phyloP scores from a whole-genome alignment of 345 rosid species.

The Reutealis trisperma region DNA sequence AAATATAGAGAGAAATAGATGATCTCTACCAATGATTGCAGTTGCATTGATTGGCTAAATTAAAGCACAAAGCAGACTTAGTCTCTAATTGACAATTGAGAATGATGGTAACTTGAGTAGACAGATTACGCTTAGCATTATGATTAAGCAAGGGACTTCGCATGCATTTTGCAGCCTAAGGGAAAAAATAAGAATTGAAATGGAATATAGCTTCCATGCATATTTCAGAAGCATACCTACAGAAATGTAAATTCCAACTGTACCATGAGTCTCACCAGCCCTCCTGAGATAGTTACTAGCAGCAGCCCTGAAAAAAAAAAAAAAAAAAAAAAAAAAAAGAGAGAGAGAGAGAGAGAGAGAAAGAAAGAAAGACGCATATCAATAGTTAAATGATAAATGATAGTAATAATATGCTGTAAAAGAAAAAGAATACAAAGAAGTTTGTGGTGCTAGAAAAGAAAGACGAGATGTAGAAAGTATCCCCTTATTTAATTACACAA shows the following conservation, averaged over 20 bases:
- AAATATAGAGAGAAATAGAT: neutral
- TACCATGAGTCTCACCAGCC: slow-evolving; percentile 82
- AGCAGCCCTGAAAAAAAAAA: slow-evolving; percentile 39
- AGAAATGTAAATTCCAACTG: slow-evolving; percentile 59
- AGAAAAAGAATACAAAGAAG: neutral
- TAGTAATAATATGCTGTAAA: neutral
- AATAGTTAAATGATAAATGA: neutral
- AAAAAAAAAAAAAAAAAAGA: too few relatives aligned
- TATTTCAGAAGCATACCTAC: slow-evolving; percentile 55
- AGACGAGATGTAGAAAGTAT: neutral
- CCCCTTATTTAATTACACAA: neutral
- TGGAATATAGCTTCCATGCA: neutral
- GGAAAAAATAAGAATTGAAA: neutral
- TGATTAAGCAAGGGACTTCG: neutral
- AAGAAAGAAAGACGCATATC: slow-evolving; percentile 27
- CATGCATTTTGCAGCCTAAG: neutral
- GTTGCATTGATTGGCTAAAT: neutral
- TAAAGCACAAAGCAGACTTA: neutral
- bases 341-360: too few relatives aligned
- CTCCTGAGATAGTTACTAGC: slow-evolving; percentile 73
- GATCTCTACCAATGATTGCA: neutral
- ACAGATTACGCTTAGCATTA: neutral
- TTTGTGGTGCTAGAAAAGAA: neutral
- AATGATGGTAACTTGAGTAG: neutral
- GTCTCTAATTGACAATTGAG: neutral